Evolutionary conservation across 352 stramenopile species (phyloP).

Genomic region (Aphanomyces stellatus): DNA sequence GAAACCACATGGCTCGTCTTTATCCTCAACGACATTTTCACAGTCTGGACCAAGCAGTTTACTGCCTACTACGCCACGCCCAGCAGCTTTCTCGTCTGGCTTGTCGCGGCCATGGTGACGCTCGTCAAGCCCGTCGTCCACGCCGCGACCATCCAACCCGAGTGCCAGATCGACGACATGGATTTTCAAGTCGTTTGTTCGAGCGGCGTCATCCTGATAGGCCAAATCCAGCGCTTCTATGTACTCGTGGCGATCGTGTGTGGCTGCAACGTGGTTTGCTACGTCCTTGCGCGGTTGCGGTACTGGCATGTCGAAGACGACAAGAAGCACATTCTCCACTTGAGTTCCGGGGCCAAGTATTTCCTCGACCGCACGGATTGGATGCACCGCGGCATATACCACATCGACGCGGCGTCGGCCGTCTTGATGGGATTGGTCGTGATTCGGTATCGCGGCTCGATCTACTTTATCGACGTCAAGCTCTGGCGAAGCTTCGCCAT

Average conservation of each 20-base stretch:
- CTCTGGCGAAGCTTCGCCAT: neutral
- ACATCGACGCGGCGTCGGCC: slow-evolving; percentile 1
- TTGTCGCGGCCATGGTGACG: neutral
- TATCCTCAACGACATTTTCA: neutral
- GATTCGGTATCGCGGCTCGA: neutral
- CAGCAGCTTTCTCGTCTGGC: neutral
- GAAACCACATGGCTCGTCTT: neutral
- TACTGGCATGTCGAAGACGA: neutral
- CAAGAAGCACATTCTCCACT: neutral
- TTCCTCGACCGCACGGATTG: neutral
- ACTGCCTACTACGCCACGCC: neutral
- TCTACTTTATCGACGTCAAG: neutral
- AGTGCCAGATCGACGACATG: neutral
- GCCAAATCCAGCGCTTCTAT: neutral
- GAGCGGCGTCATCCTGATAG: slow-evolving; percentile 5
- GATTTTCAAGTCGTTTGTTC: neutral
- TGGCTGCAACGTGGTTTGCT: neutral
- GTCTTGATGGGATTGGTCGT: neutral
- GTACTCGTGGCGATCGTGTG: neutral
- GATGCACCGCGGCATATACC: neutral
- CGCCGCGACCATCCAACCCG: neutral
- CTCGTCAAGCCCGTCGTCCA: neutral
- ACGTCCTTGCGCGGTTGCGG: neutral
- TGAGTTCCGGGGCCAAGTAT: neutral
- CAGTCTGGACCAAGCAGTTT: neutral